These are phyloP conservation scores for Pichiaceae sp. DNA, from an alignment of 1,139 yeast species.

Conservation along the genomic window DNA sequence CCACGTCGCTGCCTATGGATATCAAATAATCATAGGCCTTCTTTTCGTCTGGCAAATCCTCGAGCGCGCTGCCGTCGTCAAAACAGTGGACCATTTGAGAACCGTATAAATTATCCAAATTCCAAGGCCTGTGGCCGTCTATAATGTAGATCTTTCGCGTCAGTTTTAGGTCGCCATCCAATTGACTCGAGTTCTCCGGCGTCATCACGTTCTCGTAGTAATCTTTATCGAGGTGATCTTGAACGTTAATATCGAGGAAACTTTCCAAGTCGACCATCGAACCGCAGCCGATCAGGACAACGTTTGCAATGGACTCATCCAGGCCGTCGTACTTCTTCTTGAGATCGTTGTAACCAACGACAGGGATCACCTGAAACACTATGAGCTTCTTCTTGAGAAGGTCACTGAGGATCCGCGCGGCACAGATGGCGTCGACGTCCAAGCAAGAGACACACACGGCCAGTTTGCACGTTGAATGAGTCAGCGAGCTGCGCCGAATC, in stretches of 20 bases:
- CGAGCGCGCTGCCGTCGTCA: slow-evolving; percentile 76
- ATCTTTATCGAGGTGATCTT: slow-evolving; percentile 29
- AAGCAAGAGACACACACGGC: slow-evolving; percentile 86
- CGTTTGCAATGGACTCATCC: slow-evolving; percentile 71
- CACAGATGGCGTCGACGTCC: slow-evolving; percentile 87
- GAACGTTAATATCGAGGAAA: slow-evolving; percentile 60
- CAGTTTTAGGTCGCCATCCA: slow-evolving; percentile 16
- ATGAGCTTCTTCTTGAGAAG: slow-evolving; percentile 74
- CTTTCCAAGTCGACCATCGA: slow-evolving; percentile 82
- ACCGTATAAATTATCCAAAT: slow-evolving; percentile 84
- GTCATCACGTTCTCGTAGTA: slow-evolving; percentile 6
- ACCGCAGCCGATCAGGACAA: slow-evolving; percentile 88
- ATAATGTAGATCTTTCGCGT: slow-evolving; percentile 62
- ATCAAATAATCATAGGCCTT: slow-evolving; percentile 46
- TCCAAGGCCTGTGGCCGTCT: slow-evolving; percentile 97
- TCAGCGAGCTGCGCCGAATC: slow-evolving; percentile 53
- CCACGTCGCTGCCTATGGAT: slow-evolving; percentile 29
- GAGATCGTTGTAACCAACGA: slow-evolving; percentile 86
- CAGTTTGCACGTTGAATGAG: slow-evolving; percentile 85
- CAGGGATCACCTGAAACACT: slow-evolving; percentile 84
- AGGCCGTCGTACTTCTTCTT: slow-evolving; percentile 51
- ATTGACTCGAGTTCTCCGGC: slow-evolving; percentile 4
- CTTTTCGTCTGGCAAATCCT: slow-evolving; percentile 42
- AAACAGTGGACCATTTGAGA: slow-evolving; percentile 73
- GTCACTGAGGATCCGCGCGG: slow-evolving; percentile 66